Evolutionary conservation across 202 grass and related monocot genomes (phyloP).

Genomic region (Sporobolus alterniflorus): DNA sequence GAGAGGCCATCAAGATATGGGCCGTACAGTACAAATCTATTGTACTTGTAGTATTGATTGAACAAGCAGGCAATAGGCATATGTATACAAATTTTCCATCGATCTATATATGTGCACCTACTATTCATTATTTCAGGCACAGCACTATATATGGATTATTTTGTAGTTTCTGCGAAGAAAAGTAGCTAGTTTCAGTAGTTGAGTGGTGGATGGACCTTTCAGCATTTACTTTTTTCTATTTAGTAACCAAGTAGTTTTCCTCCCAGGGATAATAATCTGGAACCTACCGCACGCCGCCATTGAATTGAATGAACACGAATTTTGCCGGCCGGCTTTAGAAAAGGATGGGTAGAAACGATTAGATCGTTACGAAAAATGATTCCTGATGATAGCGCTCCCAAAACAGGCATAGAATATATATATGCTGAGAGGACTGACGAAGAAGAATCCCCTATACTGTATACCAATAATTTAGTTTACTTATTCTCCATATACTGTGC

Average conservation of each 20-base stretch:
- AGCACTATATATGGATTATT: background rate
- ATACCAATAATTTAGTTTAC: background rate
- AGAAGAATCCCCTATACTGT: background rate
- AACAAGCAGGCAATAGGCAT: background rate
- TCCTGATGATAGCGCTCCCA: slow-evolving; percentile 2
- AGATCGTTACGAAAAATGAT: background rate
- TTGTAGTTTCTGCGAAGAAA: background rate
- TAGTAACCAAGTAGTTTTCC: background rate
- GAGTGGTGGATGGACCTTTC: too few species aligned
- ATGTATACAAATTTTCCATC: slow-evolving; percentile 8
- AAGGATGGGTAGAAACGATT: slow-evolving; percentile 11
- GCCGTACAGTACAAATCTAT: slow-evolving; percentile 10
- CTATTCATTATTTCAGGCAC: slow-evolving; percentile 41
- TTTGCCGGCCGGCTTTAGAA: background rate
- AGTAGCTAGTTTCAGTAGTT: background rate
- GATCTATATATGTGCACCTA: background rate
- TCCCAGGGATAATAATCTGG: background rate
- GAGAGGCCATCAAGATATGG: slow-evolving; percentile 6
- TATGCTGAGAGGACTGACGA: background rate
- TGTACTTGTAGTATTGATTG: slow-evolving; percentile 31
- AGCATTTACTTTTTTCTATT: background rate
- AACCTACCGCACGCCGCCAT: background rate
- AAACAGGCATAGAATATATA: background rate
- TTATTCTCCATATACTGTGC: background rate
- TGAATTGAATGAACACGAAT: background rate